A percentile compares a stretch with the other conserved stretches of the same genome.
Conservation (phyloP, 108 stramenopile species). For the Nitzschia sp. region DNA sequence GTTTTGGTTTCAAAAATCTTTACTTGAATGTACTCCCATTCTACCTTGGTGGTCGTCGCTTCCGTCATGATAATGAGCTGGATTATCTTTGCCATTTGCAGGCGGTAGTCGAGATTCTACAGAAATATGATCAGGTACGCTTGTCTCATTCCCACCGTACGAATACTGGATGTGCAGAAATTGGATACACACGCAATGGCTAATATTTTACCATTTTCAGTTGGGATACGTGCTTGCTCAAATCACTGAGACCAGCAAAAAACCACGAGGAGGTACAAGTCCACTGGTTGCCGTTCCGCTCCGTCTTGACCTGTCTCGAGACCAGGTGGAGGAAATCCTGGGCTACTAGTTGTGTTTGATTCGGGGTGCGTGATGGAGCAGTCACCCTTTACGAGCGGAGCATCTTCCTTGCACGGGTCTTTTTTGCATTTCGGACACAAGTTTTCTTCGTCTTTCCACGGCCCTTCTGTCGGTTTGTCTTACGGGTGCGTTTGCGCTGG, state of each 20-base stretch:
- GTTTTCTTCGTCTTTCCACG: too few relatives aligned
- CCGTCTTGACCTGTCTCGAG: conserved; percentile 60
- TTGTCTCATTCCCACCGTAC: too few relatives aligned
- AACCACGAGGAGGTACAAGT: conserved; percentile 60
- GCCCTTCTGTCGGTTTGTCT: not conserved
- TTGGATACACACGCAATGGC: not conserved
- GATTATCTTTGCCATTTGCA: conserved; percentile 83
- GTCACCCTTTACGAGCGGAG: too few relatives aligned
- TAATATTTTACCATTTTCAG: not conserved
- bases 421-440: too few relatives aligned
- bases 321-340: conserved; percentile 60
- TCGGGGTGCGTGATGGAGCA: too few relatives aligned
- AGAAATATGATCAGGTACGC: conserved; percentile 58
- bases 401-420: too few relatives aligned
- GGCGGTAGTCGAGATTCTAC: conserved; percentile 73
- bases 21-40: conserved; percentile 74
- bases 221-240: conserved; percentile 60
- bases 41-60: conserved; percentile 43
- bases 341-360: conserved; percentile 31
- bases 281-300: conserved; percentile 75
- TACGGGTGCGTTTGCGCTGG: not conserved
- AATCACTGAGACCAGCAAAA: conserved; percentile 66
- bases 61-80: conserved; percentile 64
- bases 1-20: conserved; percentile 56
- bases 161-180: not conserved